Percentiles rank a stretch among this genome's conserved stretches.
phyloP scores from a whole-genome alignment of 2,329 filamentous ascomycete species.

The Lachnum nothofagi region DNA sequence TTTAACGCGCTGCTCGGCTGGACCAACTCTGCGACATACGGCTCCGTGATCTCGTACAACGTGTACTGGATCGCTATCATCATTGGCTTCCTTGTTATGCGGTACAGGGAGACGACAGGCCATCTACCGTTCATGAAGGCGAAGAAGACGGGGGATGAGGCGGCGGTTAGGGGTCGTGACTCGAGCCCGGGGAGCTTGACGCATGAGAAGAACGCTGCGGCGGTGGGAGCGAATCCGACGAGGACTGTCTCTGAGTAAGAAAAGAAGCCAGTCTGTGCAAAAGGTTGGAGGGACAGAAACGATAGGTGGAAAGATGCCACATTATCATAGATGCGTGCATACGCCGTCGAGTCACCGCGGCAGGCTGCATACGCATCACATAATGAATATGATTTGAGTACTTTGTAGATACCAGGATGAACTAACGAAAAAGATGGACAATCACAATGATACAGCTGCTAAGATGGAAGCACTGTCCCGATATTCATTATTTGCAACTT shows the following conservation, averaged over 20 bases:
- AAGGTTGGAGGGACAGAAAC: no score
- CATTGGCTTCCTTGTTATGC: slow-evolving; percentile 56
- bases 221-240: slow-evolving; percentile 6
- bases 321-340: not conserved
- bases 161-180: not conserved
- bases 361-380: no score
- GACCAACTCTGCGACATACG: slow-evolving; percentile 83
- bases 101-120: slow-evolving; percentile 58
- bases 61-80: slow-evolving; percentile 78
- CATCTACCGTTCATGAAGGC: slow-evolving; percentile 37
- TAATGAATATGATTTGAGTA: no score
- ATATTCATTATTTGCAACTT: not conserved
- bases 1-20: slow-evolving; percentile 84
- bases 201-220: slow-evolving; percentile 4
- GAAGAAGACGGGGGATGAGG: slow-evolving; percentile 1
- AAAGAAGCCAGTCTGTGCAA: not conserved
- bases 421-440: not conserved
- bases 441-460: not conserved
- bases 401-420: no score
- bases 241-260: slow-evolving; percentile 13
- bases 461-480: no score
- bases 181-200: slow-evolving; percentile 5
- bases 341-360: no score
- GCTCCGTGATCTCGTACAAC: slow-evolving; percentile 82
- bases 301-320: not conserved